Evolutionary conservation across 805 yeast species (phyloP).

Genomic region (Candida ulmi): DNA sequence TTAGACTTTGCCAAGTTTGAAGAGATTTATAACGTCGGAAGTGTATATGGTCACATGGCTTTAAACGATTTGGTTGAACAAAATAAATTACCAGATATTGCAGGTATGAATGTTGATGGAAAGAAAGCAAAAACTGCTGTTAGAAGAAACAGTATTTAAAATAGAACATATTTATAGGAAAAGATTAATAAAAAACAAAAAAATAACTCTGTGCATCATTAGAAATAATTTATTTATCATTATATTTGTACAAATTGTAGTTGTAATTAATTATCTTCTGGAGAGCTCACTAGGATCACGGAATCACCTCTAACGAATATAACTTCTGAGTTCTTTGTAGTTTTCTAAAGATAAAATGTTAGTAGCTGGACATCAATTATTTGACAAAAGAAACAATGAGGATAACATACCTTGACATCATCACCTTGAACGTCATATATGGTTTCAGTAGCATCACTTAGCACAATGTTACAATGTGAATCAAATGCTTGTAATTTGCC

Average conservation of each 20-base stretch:
- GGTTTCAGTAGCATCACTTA: constrained; percentile 88
- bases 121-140: constrained; percentile 29
- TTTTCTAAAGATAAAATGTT: constrained; percentile 28
- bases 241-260: constrained; percentile 3
- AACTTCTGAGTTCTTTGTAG: constrained; percentile 69
- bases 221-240: constrained; percentile 1
- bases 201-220: no score
- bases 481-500: constrained; percentile 94
- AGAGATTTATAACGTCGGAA: constrained; percentile 80
- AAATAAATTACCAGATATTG: constrained; percentile 55
- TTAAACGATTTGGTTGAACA: constrained; percentile 46
- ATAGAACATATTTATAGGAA: not conserved
- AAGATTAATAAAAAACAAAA: no score
- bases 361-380: not conserved
- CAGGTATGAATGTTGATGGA: constrained; percentile 38
- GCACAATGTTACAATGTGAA: constrained; percentile 92
- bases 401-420: constrained; percentile 32
- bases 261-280: constrained; percentile 26
- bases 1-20: constrained; percentile 89
- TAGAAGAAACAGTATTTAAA: constrained; percentile 63
- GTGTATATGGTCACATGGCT: constrained; percentile 58
- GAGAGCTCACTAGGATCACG: constrained; percentile 73
- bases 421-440: constrained; percentile 54
- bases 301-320: constrained; percentile 97
- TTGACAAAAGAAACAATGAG: constrained; percentile 3